Evolutionary conservation across 306 rosid species (phyloP), one percentile per base, ranked within the genome.

Genomic region (Arachis hypogaea): DNA sequence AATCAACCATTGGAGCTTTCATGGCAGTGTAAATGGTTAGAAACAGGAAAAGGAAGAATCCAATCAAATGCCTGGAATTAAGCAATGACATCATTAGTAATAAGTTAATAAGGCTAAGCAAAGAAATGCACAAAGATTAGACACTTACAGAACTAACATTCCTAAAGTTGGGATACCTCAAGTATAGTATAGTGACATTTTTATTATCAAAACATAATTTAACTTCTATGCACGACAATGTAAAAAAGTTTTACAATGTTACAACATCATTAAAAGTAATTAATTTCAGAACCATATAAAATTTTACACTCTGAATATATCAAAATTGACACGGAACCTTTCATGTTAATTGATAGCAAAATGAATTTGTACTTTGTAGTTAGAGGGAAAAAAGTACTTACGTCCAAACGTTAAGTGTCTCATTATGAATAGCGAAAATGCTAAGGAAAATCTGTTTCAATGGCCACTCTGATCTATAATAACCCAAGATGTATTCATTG

Each of bases 361-460:
- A 5, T 41, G 40, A 5, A 59, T 47, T 47, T 28, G 54, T 56
- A 5, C 47, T 47, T 47, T 28, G 54, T 56, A 6, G 71, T 63
- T 56, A 22, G 28, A 22, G 45, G 9, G 9, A 68, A 18, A 30
- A 66, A 51, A 50, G 49, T 69, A 78, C 93, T 84, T 66, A 88
- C 93, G 88, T 88, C 93, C 93, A 88, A 6, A 89, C 82, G 72
- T 89, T 86, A 12, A 89, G 88, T 8, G 94, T 89, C 76, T 89
- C 91, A 29, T 89, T 89, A 68, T 86, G 94, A 79, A 84, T 78
- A 54, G 82, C 65, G 85, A 89, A 86, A 63, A 86, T 79, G 82
- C 91, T 89, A 33, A 86, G 88, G 76, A 89, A 40, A 29, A 69
- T 76, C 59, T 88, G 91, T 76, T 83, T 82, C 78, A 89, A 54